Percentiles rank a stretch among this genome's conserved stretches.
Conservation (phyloP, 371 early-diverging fungal genomes). For the Mucor plumbeus region DNA sequence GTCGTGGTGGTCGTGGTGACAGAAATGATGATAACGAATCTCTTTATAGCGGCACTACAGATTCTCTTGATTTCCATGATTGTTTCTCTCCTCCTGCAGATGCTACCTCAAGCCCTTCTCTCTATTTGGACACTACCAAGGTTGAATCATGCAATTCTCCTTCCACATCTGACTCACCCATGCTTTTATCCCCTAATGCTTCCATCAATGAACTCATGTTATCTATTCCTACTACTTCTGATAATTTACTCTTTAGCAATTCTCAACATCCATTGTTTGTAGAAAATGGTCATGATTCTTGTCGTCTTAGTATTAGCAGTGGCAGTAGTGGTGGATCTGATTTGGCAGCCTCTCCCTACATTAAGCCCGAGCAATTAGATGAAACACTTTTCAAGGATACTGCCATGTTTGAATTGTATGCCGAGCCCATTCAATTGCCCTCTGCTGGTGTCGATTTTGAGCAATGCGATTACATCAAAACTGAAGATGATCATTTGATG, state of each 20-base stretch:
- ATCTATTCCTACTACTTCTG: conserved; percentile 16
- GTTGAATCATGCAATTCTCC: conserved; percentile 13
- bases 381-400: conserved; percentile 24
- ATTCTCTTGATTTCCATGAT: conserved; percentile 49
- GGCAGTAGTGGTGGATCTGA: conserved; percentile 23
- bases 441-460: conserved; percentile 27
- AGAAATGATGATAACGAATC: conserved; percentile 30
- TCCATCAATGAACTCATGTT: conserved; percentile 24
- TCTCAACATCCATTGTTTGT: conserved; percentile 10
- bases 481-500: conserved; percentile 25
- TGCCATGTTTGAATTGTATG: conserved; percentile 27
- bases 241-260: conserved; percentile 10
- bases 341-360: not conserved
- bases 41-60: conserved; percentile 48
- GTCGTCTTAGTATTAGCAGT: conserved; percentile 26
- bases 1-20: conserved; percentile 9
- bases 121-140: not conserved
- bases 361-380: conserved; percentile 17
- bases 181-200: conserved; percentile 13
- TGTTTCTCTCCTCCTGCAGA: conserved; percentile 47
- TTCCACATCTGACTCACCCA: conserved; percentile 10
- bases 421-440: conserved; percentile 24
- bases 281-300: conserved; percentile 4
- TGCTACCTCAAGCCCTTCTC: conserved; percentile 17
- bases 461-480: conserved; percentile 29